phyloP scores from a whole-genome alignment of 768 basidiomycete species.

The Boletus fagicola region DNA sequence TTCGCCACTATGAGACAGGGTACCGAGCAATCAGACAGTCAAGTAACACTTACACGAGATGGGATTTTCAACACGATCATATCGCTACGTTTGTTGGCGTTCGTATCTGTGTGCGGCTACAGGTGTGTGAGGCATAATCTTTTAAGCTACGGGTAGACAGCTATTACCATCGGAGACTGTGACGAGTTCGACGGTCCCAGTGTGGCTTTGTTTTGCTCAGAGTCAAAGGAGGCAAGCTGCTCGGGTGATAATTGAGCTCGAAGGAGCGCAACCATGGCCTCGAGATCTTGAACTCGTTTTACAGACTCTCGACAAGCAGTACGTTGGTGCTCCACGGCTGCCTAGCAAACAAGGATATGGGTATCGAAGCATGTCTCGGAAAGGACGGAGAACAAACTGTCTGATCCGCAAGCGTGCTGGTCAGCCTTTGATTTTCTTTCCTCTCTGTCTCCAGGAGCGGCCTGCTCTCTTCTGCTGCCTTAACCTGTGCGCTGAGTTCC shows the following conservation, averaged over 20 bases:
- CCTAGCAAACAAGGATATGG: slow-evolving; percentile 10
- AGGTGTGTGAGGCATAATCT: slow-evolving; percentile 4
- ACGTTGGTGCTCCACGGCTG: slow-evolving; percentile 13
- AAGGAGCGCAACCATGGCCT: slow-evolving; percentile 16
- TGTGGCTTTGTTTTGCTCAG: background rate
- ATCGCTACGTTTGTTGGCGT: slow-evolving; percentile 18
- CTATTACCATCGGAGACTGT: slow-evolving; percentile 14
- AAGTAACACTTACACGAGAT: slow-evolving; percentile 15
- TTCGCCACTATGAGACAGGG: slow-evolving; percentile 1
- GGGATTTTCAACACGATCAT: slow-evolving; percentile 25
- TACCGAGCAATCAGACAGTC: background rate
- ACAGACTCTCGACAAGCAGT: slow-evolving; percentile 9
- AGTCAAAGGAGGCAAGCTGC: slow-evolving; percentile 19
- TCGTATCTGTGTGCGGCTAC: slow-evolving; percentile 11
- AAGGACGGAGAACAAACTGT: slow-evolving; percentile 17
- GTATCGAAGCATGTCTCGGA: background rate
- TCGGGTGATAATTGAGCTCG: slow-evolving; percentile 19
- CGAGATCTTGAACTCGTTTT: slow-evolving; percentile 18
- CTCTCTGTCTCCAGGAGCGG: slow-evolving; percentile 14
- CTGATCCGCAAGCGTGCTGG: slow-evolving; percentile 20
- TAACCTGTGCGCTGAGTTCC: slow-evolving; percentile 9
- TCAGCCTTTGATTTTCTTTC: slow-evolving; percentile 13
- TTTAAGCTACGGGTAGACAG: background rate
- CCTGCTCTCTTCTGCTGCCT: slow-evolving; percentile 11
- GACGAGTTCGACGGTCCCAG: background rate